A percentile compares a stretch with the other conserved stretches of the same genome.
Evolutionary conservation across 371 early-diverging fungal genomes (phyloP).

Genomic region (Haplosporangium sp.): DNA sequence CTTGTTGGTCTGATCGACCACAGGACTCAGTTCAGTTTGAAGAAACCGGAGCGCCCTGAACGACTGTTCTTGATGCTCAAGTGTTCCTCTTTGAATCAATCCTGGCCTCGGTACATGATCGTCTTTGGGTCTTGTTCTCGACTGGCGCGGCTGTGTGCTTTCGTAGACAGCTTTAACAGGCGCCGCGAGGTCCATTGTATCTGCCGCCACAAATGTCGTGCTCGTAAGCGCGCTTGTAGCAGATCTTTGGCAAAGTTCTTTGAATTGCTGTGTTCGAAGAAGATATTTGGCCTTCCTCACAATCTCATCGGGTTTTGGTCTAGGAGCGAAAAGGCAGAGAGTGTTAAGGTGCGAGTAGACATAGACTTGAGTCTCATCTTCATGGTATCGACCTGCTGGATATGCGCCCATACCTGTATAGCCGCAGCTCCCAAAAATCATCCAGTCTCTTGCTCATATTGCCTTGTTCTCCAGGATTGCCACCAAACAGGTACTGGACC

Average conservation of each 20-base stretch:
- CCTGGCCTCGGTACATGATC: neutral
- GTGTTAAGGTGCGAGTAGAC: neutral
- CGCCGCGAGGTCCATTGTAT: too few relatives aligned
- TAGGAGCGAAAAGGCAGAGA: constrained; percentile 23
- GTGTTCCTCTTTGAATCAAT: constrained; percentile 32
- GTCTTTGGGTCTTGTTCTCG: neutral
- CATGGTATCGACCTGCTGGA: neutral
- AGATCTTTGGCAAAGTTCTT: constrained; percentile 68
- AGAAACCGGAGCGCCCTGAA: constrained; percentile 75
- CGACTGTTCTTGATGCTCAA: constrained; percentile 51
- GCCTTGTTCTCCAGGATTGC: constrained; percentile 80
- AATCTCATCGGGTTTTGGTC: constrained; percentile 71
- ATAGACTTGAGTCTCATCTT: neutral
- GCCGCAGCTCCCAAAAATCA: constrained; percentile 87
- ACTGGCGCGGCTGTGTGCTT: neutral
- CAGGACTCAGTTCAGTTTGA: constrained; percentile 67
- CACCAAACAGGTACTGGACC: constrained; percentile 88
- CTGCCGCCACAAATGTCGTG: constrained; percentile 10
- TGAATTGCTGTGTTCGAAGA: constrained; percentile 76
- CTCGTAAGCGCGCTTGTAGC: constrained; percentile 41
- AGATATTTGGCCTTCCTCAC: constrained; percentile 69
- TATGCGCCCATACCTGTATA: constrained; percentile 67
- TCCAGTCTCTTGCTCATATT: constrained; percentile 72
- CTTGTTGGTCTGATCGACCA: constrained; percentile 75
- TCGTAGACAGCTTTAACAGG: neutral